Conservation (phyloP, 2,329 filamentous ascomycete species). For the Fusarium haematococcum region DNA sequence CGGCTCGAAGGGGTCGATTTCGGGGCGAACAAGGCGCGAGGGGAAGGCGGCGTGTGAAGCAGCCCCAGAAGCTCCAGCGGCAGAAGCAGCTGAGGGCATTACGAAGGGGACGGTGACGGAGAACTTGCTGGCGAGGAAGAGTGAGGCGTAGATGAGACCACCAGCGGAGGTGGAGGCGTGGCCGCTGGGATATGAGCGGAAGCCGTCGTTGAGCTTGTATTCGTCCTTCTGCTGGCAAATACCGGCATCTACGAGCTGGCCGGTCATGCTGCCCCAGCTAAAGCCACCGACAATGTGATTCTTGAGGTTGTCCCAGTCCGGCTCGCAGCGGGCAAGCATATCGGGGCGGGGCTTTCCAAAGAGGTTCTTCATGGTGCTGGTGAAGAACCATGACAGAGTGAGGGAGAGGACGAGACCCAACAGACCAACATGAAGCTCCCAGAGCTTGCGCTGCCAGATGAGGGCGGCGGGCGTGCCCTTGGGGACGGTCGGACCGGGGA, state of each 20-base stretch:
- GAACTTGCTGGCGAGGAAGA: conserved; percentile 89
- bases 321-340: conserved; percentile 81
- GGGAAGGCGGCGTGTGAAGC: conserved; percentile 82
- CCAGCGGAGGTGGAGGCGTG: conserved; percentile 76
- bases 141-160: conserved; percentile 84
- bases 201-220: conserved; percentile 78
- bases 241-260: conserved; percentile 77
- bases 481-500: conserved; percentile 78
- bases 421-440: conserved; percentile 90
- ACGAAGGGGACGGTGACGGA: conserved; percentile 79
- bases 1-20: conserved; percentile 51
- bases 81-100: conserved; percentile 58
- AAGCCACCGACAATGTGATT: conserved; percentile 74
- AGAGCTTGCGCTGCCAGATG: conserved; percentile 85
- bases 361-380: conserved; percentile 85
- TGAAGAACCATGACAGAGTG: conserved; percentile 81
- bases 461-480: conserved; percentile 71
- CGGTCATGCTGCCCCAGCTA: conserved; percentile 62
- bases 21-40: conserved; percentile 68
- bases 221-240: conserved; percentile 79
- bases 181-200: conserved; percentile 77
- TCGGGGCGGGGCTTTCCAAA: conserved; percentile 82
- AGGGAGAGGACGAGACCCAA: conserved; percentile 82
- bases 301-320: conserved; percentile 74
- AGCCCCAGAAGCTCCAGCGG: conserved; percentile 66